Evolutionary conservation across 805 yeast genomes (phyloP).

Genomic region (Candida quercuum): DNA sequence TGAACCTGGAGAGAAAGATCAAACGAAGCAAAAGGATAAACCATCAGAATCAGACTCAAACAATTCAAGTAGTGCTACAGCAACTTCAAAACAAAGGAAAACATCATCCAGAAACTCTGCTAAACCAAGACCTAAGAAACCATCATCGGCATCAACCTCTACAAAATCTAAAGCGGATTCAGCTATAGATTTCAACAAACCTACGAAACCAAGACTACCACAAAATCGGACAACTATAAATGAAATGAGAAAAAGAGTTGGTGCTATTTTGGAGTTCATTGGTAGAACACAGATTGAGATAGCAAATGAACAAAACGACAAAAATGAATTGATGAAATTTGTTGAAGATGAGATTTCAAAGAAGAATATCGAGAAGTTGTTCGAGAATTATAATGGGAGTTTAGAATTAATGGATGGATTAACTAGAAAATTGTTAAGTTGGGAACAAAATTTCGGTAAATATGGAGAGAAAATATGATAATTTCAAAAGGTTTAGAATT

Average conservation of each 20-base stretch:
- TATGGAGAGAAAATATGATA: conserved; percentile 15
- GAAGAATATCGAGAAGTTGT: conserved; percentile 34
- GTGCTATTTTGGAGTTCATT: conserved; percentile 87
- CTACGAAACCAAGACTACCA: conserved; percentile 81
- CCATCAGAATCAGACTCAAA: conserved; percentile 17
- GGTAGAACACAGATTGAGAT: conserved; percentile 83
- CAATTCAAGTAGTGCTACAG: too few relatives aligned
- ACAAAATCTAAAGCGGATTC: conserved; percentile 6
- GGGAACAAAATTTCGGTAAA: conserved; percentile 69
- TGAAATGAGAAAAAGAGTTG: conserved; percentile 84
- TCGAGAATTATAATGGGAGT: conserved; percentile 52
- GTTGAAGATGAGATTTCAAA: conserved; percentile 36
- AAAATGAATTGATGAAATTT: conserved; percentile 42
- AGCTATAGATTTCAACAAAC: conserved; percentile 54
- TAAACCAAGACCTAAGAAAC: conserved; percentile 3
- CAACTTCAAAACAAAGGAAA: conserved; percentile 15
- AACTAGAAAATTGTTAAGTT: conserved; percentile 61
- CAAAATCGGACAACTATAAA: conserved; percentile 65
- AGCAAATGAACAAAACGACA: conserved; percentile 63
- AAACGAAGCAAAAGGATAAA: too few relatives aligned
- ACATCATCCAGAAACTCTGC: conserved; percentile 12
- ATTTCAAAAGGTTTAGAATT: neutral
- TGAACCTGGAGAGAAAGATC: too few relatives aligned
- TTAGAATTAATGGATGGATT: conserved; percentile 64
- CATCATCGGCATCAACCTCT: neutral